phyloP scores from a whole-genome alignment of 768 basidiomycete genomes.

The Candolleomyces eurysporus region DNA sequence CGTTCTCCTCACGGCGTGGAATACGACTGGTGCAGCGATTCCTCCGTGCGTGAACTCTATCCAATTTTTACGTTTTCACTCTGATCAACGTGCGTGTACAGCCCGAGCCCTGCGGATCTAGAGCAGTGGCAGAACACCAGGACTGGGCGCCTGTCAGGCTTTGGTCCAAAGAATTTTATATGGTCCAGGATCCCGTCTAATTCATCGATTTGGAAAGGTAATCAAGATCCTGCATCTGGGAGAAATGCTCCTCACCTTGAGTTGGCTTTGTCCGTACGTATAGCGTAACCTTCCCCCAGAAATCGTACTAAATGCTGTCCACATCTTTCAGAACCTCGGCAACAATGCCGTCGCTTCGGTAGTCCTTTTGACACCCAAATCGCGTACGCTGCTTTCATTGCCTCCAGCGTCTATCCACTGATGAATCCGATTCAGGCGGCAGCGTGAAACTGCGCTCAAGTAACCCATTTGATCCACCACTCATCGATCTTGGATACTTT shows the following conservation, averaged over 20 bases:
- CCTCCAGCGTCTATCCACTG: neutral
- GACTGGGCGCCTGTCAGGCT: conserved; percentile 13
- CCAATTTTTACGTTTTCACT: neutral
- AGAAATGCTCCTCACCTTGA: conserved; percentile 20
- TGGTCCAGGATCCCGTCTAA: conserved; percentile 17
- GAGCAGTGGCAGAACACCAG: conserved; percentile 11
- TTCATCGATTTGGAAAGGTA: conserved; percentile 1
- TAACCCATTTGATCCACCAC: conserved; percentile 10
- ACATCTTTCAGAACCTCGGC: conserved; percentile 1
- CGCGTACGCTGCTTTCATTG: conserved; percentile 5
- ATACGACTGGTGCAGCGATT: neutral
- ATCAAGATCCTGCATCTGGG: conserved; percentile 22
- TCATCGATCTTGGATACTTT: conserved; percentile 10
- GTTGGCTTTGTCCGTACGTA: conserved; percentile 2
- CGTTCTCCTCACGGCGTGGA: conserved; percentile 11
- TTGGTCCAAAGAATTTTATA: conserved; percentile 13
- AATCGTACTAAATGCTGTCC: neutral
- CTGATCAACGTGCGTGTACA: neutral
- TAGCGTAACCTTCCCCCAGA: too few relatives aligned
- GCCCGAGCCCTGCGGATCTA: conserved; percentile 7
- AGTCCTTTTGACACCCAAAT: conserved; percentile 8
- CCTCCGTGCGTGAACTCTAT: neutral
- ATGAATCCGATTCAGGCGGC: neutral
- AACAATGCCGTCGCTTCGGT: neutral
- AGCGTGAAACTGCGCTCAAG: conserved; percentile 9